Evolutionary conservation across 495 filamentous ascomycete genomes (phyloP), one percentile per base, ranked within the genome.

Genomic region (Trichoderma gamsii): DNA sequence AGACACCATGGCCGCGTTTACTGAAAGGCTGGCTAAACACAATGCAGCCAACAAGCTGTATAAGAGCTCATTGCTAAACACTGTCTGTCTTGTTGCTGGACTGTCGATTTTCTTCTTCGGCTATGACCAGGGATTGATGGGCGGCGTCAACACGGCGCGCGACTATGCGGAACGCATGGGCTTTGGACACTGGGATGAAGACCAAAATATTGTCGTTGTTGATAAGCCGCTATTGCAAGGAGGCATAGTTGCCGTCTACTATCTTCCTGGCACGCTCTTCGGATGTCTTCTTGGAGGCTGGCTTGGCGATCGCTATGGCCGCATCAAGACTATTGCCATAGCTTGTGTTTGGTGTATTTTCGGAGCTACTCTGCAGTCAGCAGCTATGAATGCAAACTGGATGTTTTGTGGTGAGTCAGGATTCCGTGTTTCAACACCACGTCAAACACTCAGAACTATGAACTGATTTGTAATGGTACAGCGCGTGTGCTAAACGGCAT

Each of bases 71-170:
- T 21, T 65, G 15, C 35, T 65, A 2, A 65, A 65, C 16, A 43
- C 63, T 13, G 63, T 65, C 63, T 65, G 69, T 59, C 76, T 72
- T 13, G 63, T 65, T 16, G 63, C 63, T 15, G 63, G 63, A 23
- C 35, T 65, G 69, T 82, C 59, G 2, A 76, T 75, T 29, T 72
- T 76, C 70, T 77, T 77, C 67, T 74, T 75, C 32, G 75, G 75
- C n/a, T 88, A 88, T 74, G 86, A 88, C 67, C 86, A 88, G 72
- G 88, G 88, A 66, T 85, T 91, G 84, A 91, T 90, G 88, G 83
- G 85, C 32, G 89, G 89, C 64, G 89, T 91, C 16, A 90, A 91
- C 72, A 87, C 84, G 63, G 79, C 85, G 41, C 80, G 83, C 44
- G 76, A 90, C 70, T 91, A 91, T 72, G 85, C 87, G 69, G 79